Conservation (phyloP, 2,329 filamentous ascomycete species). For the Diaporthe citrichinensis region DNA sequence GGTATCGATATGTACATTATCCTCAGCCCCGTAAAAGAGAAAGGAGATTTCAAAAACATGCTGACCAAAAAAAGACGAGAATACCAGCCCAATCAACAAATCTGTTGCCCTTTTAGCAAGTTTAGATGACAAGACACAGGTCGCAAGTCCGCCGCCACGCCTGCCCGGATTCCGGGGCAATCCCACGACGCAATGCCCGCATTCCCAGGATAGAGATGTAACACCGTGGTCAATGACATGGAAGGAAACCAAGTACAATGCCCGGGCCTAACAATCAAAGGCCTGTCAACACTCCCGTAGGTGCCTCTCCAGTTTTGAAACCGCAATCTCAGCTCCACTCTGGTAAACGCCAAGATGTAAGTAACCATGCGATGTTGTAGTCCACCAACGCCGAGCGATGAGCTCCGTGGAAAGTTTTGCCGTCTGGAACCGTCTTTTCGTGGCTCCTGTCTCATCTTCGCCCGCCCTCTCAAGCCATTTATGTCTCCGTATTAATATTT, state of each 20-base stretch:
- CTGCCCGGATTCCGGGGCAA: too few relatives aligned
- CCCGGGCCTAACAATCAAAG: neutral
- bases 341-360: constrained; percentile 12
- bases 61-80: neutral
- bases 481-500: neutral
- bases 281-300: too few relatives aligned
- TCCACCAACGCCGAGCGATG: constrained; percentile 19
- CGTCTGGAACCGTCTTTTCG: neutral
- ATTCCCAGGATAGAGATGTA: neutral
- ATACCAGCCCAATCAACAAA: neutral
- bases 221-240: neutral
- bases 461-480: neutral
- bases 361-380: constrained; percentile 18
- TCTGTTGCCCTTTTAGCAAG: neutral
- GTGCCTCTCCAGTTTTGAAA: neutral
- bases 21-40: neutral
- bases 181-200: neutral
- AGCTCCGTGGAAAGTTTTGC: neutral
- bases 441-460: neutral
- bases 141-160: neutral
- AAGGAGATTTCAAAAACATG: neutral
- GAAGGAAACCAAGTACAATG: neutral
- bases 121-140: neutral
- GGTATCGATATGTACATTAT: constrained; percentile 29
- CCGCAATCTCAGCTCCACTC: neutral